These are phyloP conservation scores for Tolypocladium paradoxum DNA, from an alignment of 2,329 filamentous ascomycete genomes.

Conservation along the genomic window DNA sequence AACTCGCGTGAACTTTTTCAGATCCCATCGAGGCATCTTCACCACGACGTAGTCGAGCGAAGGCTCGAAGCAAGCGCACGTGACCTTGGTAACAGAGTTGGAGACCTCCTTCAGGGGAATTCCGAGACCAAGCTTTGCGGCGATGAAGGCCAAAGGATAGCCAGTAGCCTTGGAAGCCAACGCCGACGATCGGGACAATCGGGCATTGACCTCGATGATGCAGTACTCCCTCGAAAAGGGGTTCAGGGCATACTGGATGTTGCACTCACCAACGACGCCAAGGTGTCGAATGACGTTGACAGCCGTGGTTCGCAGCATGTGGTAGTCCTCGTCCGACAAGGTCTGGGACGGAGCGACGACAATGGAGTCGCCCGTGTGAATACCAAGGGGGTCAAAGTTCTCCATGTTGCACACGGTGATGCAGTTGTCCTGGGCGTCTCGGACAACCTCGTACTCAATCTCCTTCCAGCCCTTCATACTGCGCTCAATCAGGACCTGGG, in stretches of 20 bases:
- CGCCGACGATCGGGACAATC: conserved; percentile 89
- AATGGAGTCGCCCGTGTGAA: conserved; percentile 96
- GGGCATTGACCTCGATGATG: conserved; percentile 98
- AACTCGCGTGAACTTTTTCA: conserved; percentile 97
- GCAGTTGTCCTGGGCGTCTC: conserved; percentile 92
- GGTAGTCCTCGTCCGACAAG: conserved; percentile 94
- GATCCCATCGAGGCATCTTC: conserved; percentile 97
- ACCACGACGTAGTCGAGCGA: conserved; percentile 97
- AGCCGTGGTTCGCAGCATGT: conserved; percentile 95
- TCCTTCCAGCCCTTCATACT: conserved; percentile 99
- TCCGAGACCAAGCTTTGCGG: conserved; percentile 87
- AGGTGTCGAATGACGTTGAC: conserved; percentile 96
- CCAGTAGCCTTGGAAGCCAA: conserved; percentile 95
- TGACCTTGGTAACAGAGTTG: conserved; percentile 91
- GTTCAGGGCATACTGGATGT: conserved; percentile 96
- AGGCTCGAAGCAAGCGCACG: conserved; percentile 95
- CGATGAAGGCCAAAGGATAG: conserved; percentile 92
- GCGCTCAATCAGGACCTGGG: conserved; percentile 90
- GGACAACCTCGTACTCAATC: conserved; percentile 96
- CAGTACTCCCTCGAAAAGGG: conserved; percentile 94
- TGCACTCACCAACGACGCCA: conserved; percentile 95
- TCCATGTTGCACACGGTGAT: conserved; percentile 99
- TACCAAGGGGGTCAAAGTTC: conserved; percentile 96
- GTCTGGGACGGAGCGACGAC: conserved; percentile 97
- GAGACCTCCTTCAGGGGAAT: conserved; percentile 94